Base-by-base conservation (phyloP, 164 flowering plant species). In the Kingdonia uniflora region DNA sequence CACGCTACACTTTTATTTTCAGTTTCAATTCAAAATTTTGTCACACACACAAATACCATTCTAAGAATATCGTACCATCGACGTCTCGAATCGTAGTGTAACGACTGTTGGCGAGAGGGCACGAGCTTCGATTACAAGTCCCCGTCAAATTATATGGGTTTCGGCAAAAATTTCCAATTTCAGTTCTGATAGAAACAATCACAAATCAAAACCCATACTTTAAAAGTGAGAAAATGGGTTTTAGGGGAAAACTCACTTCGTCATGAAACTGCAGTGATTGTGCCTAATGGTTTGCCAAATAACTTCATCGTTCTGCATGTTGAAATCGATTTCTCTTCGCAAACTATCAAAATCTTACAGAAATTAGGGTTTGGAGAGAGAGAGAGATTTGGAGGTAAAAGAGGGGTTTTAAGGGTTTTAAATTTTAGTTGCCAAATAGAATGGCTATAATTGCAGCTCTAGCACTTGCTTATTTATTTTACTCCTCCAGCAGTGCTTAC, bases 91-190 rank as follows among this genome's bases (percentile, higher is more conserved):
- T 84, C 16, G 96, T 91, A 42, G 94, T 95, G 22, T 88, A 88
- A 20, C 98, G 86, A 67, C 96, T 92, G 58, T 92, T 92, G 20
- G 98, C 95, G 0, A 92, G 88, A 13, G 98, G 96, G 66, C 96
- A 92, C 0, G 96, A 88, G 73, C 95, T 92, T 22, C 96, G 82
- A 47, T 84, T 88, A 58, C 98, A 92, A 16, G 85, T 62, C 19
- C 98, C 98, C 19, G 96, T 92, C 14, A 85, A 79, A 46, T 85
- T 88, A 54, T 92, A 88, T 1, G 82, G 88, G 55, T 92, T 92
- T 11, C 94, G 75, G 59, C 98, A 92, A 65, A 92, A 92, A 33
- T 52, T 84, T 43, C 86, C 88, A 3, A 96, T 80, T 15, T 55
- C 62, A 47, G 80, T 79, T 64, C 96, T 91, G 54, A 15, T 33